Conservation (phyloP, 257 asterid genomes). For the Przewalskia tangutica region DNA sequence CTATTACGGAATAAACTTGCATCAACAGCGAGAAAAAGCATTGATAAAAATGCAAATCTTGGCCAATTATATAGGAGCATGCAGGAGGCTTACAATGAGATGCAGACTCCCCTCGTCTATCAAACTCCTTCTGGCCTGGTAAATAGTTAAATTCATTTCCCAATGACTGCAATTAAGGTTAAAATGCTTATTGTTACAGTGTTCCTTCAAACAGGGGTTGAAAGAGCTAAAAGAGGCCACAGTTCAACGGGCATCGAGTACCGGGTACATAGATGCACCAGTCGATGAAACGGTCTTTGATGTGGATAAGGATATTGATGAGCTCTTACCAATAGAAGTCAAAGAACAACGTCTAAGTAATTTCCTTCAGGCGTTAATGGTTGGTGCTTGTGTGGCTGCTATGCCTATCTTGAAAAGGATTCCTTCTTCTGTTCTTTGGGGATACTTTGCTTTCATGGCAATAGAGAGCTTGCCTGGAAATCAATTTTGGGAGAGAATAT, state of each 20-base stretch:
- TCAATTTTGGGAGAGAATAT: constrained; percentile 96
- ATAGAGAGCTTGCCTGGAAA: constrained; percentile 97
- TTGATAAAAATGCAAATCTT: constrained; percentile 52
- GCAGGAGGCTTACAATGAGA: constrained; percentile 71
- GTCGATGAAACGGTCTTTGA: constrained; percentile 70
- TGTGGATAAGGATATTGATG: constrained; percentile 85
- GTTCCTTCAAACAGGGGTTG: constrained; percentile 44
- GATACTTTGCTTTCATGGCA: constrained; percentile 99
- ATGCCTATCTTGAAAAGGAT: constrained; percentile 84
- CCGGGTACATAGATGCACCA: constrained; percentile 77
- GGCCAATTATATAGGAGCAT: constrained; percentile 71
- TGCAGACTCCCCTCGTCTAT: constrained; percentile 89
- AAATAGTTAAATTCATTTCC: neutral
- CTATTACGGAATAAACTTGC: constrained; percentile 84
- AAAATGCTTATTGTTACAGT: neutral
- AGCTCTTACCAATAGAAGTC: constrained; percentile 83
- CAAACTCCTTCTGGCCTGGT: constrained; percentile 77
- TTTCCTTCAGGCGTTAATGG: constrained; percentile 83
- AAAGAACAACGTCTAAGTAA: constrained; percentile 95
- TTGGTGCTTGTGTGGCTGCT: constrained; percentile 75
- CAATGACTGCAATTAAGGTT: neutral
- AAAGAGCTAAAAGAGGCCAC: constrained; percentile 84
- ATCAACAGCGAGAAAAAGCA: constrained; percentile 64
- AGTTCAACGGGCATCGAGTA: constrained; percentile 54
- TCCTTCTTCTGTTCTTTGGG: constrained; percentile 96